Base-by-base conservation (phyloP, 495 filamentous ascomycete species). In the Penicillium egyptiacum region DNA sequence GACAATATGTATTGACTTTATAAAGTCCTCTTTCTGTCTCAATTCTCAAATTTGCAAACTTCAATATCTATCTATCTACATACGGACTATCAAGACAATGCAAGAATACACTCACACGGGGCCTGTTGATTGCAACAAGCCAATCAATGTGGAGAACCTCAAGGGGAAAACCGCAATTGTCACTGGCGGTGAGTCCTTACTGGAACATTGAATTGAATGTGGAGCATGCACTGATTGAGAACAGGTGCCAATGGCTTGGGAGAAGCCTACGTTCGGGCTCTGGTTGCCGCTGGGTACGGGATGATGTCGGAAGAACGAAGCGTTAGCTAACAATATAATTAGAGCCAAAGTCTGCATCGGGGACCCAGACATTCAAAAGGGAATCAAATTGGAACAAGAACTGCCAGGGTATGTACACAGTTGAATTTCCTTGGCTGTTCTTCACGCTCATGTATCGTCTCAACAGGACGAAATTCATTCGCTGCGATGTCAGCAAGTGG, bases 401-500 rank as follows among this genome's bases (percentile, higher is more conserved):
- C 51, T 63, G 0, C 1, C 33, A 25, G 40, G 50, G 59, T 62
- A 59, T n/a, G 50, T 46, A 1, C 11, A 12, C 23, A 0, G 14
- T 28, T 19, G 5, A 2, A 16, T 19, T 16, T 25, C 9, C 4
- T 35, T 20, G 11, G 19, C 37, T 46, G 30, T 16, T 12, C 37
- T 33, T 20, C 16, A 8, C 16, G 22, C 33, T 52, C 17, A 53
- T 41, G 10, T 28, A 11, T n/a, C n/a, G 5, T 46, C 7, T 33
- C 20, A 17, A 12, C 58, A 66, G 64, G 1, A 37, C 35, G 0
- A 67, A 64, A 48, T 67, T 60, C 22, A 28, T 64, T 9, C 17
- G 8, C 12, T 67, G 61, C 50, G 39, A 64, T 23, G 49, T 45
- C 5, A 14, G 53, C 8, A 50, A 40, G 51, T 81, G 75, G 66